Evolutionary conservation across 257 asterid genomes (phyloP).

Genomic region (Petunia secreta): DNA sequence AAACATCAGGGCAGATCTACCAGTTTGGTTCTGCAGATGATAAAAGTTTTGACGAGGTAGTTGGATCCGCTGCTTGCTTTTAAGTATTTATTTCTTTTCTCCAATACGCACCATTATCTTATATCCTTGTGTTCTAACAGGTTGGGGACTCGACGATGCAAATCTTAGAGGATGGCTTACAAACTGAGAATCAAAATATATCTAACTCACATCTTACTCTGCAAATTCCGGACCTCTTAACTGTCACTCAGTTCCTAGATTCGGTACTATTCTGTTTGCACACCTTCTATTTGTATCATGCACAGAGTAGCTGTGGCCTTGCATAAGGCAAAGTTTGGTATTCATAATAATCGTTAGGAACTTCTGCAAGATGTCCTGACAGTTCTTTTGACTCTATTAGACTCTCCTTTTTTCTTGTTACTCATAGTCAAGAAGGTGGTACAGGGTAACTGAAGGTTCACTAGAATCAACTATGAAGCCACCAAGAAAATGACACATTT

Average conservation of each 20-base stretch:
- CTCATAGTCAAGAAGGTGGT: constrained; percentile 8
- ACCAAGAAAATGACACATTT: background rate
- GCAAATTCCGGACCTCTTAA: constrained; percentile 59
- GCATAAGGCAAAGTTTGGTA: background rate
- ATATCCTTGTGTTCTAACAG: constrained; percentile 39
- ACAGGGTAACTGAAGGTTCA: constrained; percentile 12
- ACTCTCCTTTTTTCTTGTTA: constrained; percentile 15
- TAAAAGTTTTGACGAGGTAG: constrained; percentile 55
- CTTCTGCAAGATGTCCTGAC: constrained; percentile 11
- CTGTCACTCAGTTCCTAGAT: constrained; percentile 69
- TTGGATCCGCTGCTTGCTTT: constrained; percentile 24
- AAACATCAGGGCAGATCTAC: constrained; percentile 51
- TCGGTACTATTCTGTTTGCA: constrained; percentile 50
- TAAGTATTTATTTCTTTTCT: constrained; percentile 16
- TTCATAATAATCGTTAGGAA: background rate
- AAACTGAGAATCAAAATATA: constrained; percentile 55
- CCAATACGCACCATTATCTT: constrained; percentile 19
- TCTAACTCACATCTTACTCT: constrained; percentile 51
- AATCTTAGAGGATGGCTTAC: constrained; percentile 52
- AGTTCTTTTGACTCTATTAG: background rate
- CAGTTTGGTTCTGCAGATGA: constrained; percentile 40
- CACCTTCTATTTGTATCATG: background rate
- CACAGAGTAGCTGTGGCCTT: background rate
- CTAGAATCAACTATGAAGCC: background rate
- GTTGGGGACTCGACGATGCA: constrained; percentile 45